A percentile compares a stretch with the other conserved stretches of the same genome.
Evolutionary conservation across 1,139 yeast species (phyloP).

Genomic region (Taphrina communis): DNA sequence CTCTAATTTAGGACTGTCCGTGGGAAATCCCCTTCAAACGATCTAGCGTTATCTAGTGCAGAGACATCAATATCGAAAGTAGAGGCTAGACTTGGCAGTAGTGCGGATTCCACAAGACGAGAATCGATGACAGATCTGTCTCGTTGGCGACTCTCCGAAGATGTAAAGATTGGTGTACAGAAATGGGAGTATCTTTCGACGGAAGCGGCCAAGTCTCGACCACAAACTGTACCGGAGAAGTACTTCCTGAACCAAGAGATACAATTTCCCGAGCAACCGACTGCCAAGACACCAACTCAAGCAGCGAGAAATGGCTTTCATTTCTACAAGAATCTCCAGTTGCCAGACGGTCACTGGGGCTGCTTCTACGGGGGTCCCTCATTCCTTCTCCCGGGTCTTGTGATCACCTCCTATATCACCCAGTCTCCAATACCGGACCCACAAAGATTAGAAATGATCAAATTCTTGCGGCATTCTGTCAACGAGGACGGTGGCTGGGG

Average conservation of each 20-base stretch:
- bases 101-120: too few relatives aligned
- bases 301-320: constrained; percentile 78
- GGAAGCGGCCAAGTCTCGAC: constrained; percentile 13
- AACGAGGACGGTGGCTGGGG: constrained; percentile 99
- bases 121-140: constrained; percentile 23
- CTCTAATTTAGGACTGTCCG: too few relatives aligned
- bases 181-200: constrained; percentile 32
- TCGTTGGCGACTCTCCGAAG: constrained; percentile 34
- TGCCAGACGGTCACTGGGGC: constrained; percentile 79
- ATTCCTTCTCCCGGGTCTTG: constrained; percentile 93
- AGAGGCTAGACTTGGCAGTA: too few relatives aligned
- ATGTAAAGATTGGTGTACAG: constrained; percentile 31
- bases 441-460: constrained; percentile 67
- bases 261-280: constrained; percentile 42
- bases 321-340: constrained; percentile 70
- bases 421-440: constrained; percentile 71
- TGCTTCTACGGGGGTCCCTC: constrained; percentile 96
- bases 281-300: constrained; percentile 58
- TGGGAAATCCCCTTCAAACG: too few relatives aligned
- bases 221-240: constrained; percentile 26
- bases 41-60: too few relatives aligned
- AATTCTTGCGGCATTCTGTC: constrained; percentile 66
- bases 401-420: constrained; percentile 74
- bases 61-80: too few relatives aligned
- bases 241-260: constrained; percentile 21